These are phyloP conservation scores for Marchantia paleacea DNA, from an alignment of 225 moss, liverwort and hornwort genomes.

Conservation along the genomic window DNA sequence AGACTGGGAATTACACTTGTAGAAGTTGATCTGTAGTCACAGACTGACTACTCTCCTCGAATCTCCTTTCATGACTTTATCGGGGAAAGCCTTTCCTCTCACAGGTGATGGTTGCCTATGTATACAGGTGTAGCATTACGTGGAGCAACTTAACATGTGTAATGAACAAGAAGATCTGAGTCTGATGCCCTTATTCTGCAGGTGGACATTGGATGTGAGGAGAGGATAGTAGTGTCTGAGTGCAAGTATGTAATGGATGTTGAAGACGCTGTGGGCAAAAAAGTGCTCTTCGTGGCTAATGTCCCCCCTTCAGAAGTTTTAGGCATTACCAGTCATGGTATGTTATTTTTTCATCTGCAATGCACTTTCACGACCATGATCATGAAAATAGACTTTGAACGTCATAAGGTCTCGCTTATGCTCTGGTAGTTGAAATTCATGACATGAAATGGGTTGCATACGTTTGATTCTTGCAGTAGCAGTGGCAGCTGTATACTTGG, in stretches of 20 bases:
- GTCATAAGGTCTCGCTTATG: background rate
- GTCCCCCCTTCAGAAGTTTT: conserved; percentile 56
- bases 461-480: too few species aligned
- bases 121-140: background rate
- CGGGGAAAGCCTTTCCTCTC: background rate
- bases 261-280: conserved; percentile 85
- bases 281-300: conserved; percentile 71
- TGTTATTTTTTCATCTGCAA: background rate
- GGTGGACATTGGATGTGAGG: conserved; percentile 81
- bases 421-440: background rate
- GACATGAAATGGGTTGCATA: too few species aligned
- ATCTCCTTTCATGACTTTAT: too few species aligned
- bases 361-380: background rate
- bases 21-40: too few species aligned
- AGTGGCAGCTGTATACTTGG: too few species aligned
- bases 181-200: conserved; percentile 20
- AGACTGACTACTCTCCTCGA: too few species aligned
- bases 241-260: conserved; percentile 92
- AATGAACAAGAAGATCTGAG: background rate
- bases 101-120: background rate
- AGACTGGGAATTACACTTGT: too few species aligned
- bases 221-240: conserved; percentile 65
- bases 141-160: too few species aligned
- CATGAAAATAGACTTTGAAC: too few species aligned
- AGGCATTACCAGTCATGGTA: conserved; percentile 71